phyloP scores from a whole-genome alignment of 2,329 filamentous ascomycete genomes.

The Xylaria arbuscula region DNA sequence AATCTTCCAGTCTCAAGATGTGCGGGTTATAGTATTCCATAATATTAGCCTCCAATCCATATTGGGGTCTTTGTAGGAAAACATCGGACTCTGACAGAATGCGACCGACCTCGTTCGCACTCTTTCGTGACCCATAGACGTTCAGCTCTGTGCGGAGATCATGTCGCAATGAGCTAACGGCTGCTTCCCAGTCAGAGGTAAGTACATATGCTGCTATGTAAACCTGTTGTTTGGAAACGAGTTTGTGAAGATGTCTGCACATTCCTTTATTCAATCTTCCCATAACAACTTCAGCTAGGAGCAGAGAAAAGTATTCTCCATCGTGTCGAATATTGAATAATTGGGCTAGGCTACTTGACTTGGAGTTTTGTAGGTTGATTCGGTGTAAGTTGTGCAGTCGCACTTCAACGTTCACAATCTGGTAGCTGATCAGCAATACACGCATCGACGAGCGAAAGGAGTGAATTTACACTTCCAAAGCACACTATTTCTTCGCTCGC shows the following conservation, averaged over 20 bases:
- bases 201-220: conserved; percentile 4
- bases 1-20: conserved; percentile 24
- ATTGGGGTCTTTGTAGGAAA: conserved; percentile 25
- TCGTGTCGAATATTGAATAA: conserved; percentile 11
- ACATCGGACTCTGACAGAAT: conserved; percentile 16
- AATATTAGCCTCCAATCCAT: conserved; percentile 3
- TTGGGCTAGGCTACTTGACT: not conserved
- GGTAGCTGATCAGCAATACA: not conserved
- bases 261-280: conserved; percentile 22
- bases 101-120: conserved; percentile 22
- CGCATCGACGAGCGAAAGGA: not conserved
- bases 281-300: not conserved
- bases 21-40: conserved; percentile 31
- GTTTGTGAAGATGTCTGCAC: conserved; percentile 4
- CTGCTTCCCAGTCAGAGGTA: not conserved
- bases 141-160: conserved; percentile 23
- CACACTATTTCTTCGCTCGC: not conserved
- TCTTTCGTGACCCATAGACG: conserved; percentile 24
- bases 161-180: not conserved
- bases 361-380: not conserved
- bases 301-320: conserved; percentile 10
- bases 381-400: not conserved
- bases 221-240: not conserved
- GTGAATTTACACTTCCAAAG: conserved; percentile 18
- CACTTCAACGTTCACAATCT: conserved; percentile 17